phyloP scores from a whole-genome alignment of 495 filamentous ascomycete genomes.

The Talaromyces borbonicus region DNA sequence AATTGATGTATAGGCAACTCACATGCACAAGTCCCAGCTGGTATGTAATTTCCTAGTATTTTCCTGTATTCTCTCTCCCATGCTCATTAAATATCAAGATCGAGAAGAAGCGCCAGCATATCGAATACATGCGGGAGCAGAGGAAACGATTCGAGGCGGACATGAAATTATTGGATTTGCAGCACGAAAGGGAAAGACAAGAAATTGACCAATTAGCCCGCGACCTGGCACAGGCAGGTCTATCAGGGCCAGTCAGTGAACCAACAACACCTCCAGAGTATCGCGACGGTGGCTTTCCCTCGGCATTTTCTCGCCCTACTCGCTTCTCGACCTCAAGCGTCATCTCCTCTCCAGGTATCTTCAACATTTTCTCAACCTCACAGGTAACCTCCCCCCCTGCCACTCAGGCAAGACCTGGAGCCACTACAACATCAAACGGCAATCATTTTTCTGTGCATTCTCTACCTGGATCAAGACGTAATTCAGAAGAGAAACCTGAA shows the following conservation, averaged over 20 bases:
- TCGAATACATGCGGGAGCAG: slow-evolving; percentile 76
- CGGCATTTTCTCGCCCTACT: slow-evolving; percentile 64
- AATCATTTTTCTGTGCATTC: slow-evolving; percentile 62
- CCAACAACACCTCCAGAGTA: slow-evolving; percentile 96
- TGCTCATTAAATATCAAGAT: slow-evolving; percentile 51
- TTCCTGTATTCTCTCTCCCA: background rate
- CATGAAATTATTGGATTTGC: slow-evolving; percentile 74
- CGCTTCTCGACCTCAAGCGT: slow-evolving; percentile 78
- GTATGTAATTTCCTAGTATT: slow-evolving; percentile 17
- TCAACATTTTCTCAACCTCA: slow-evolving; percentile 64
- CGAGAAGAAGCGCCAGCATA: slow-evolving; percentile 84
- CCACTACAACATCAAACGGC: slow-evolving; percentile 15
- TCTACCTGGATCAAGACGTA: slow-evolving; percentile 73
- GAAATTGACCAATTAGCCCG: slow-evolving; percentile 76
- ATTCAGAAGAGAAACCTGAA: slow-evolving; percentile 41
- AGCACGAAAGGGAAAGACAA: slow-evolving; percentile 66
- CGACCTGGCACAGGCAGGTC: slow-evolving; percentile 53
- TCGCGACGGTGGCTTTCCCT: slow-evolving; percentile 63
- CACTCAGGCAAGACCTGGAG: slow-evolving; percentile 37
- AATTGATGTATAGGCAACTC: slow-evolving; percentile 17
- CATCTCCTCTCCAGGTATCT: slow-evolving; percentile 66
- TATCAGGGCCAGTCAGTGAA: slow-evolving; percentile 74
- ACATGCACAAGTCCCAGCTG: slow-evolving; percentile 33
- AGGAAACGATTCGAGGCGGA: slow-evolving; percentile 77
- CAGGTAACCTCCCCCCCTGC: slow-evolving; percentile 48